Percentiles rank a stretch among this genome's conserved stretches.
These are phyloP conservation scores for Phaeoacremonium minimum DNA, from an alignment of 2,329 filamentous ascomycete genomes.

Conservation along the genomic window DNA sequence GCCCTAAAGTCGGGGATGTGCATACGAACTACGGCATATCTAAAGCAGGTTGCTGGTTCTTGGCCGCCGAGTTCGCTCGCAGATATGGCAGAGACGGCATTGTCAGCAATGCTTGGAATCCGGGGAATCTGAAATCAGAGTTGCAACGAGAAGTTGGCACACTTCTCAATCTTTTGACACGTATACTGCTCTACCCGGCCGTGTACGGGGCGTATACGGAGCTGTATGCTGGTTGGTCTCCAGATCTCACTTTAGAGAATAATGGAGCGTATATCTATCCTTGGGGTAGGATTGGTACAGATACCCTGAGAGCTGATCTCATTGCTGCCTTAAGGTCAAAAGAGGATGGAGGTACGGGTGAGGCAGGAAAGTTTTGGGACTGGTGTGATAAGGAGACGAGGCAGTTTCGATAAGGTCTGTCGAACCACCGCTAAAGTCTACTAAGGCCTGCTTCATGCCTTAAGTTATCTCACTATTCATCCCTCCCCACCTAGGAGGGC, in stretches of 20 bases:
- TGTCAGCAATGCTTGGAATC: conserved; percentile 15
- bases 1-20: conserved; percentile 10
- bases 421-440: too few relatives aligned
- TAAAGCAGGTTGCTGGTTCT: conserved; percentile 15
- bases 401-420: too few relatives aligned
- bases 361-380: not conserved
- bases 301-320: not conserved
- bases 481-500: too few relatives aligned
- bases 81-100: conserved; percentile 11
- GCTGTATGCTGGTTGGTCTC: conserved; percentile 39
- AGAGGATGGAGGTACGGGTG: conserved; percentile 2
- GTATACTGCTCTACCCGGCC: conserved; percentile 1
- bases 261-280: conserved; percentile 11
- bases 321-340: not conserved
- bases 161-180: too few relatives aligned
- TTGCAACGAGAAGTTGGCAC: too few relatives aligned
- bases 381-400: conserved; percentile 2
- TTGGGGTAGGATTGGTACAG: conserved; percentile 9
- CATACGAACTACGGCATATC: conserved; percentile 11
- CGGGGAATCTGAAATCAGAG: conserved; percentile 14
- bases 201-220: conserved; percentile 41
- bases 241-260: conserved; percentile 33
- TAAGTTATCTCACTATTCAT: too few relatives aligned
- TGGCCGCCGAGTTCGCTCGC: conserved; percentile 13
- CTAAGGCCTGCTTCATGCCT: too few relatives aligned